Conservation (phyloP, 768 basidiomycete genomes). For the Termitomyces sp. region DNA sequence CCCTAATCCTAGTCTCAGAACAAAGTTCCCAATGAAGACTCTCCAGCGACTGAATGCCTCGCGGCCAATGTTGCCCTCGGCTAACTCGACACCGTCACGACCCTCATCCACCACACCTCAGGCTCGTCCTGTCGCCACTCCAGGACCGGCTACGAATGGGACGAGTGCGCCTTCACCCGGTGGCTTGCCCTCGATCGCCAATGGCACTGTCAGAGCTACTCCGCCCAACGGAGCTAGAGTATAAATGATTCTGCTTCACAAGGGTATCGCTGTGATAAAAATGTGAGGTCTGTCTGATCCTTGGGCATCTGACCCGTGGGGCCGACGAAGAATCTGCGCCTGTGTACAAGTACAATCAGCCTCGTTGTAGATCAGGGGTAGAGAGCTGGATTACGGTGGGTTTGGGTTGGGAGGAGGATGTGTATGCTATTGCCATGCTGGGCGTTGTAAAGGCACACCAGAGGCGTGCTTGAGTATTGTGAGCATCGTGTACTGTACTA, state of each 20-base stretch:
- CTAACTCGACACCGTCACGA: constrained; percentile 21
- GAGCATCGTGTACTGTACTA: neutral
- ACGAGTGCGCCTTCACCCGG: neutral
- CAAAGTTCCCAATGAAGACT: constrained; percentile 93
- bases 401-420: constrained; percentile 46
- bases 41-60: constrained; percentile 76
- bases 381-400: constrained; percentile 48
- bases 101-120: constrained; percentile 30
- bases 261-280: constrained; percentile 55
- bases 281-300: constrained; percentile 34
- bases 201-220: constrained; percentile 5
- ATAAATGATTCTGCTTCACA: constrained; percentile 17
- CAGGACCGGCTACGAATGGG: constrained; percentile 18
- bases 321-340: constrained; percentile 41
- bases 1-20: constrained; percentile 41
- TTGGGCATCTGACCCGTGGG: constrained; percentile 16
- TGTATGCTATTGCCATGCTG: constrained; percentile 79
- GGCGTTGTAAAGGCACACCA: constrained; percentile 86
- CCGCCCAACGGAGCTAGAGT: constrained; percentile 13
- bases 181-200: constrained; percentile 17
- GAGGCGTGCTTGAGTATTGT: constrained; percentile 48
- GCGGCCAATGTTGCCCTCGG: constrained; percentile 28
- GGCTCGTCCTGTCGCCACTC: constrained; percentile 21
- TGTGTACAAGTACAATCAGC: constrained; percentile 14
- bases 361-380: neutral